Evolutionary conservation across 2,329 filamentous ascomycete species (phyloP), one percentile per base, ranked within the genome.

Genomic region (Hysterium pulicare): DNA sequence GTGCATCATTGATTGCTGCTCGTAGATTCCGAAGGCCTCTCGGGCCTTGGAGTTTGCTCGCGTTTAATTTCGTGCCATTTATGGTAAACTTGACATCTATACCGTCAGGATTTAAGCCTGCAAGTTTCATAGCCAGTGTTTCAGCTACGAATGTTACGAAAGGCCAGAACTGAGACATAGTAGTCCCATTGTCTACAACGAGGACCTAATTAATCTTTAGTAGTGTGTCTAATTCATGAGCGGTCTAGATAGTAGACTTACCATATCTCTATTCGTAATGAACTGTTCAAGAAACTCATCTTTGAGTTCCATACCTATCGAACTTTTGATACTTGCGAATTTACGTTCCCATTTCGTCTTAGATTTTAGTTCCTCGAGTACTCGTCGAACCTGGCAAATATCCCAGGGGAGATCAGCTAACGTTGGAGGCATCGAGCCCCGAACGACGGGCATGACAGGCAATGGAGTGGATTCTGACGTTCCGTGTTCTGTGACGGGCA

Each of bases 51-150:
- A 35, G 17, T 6, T 31, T 39, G 5, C 11, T 13, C 16, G 15
- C 20, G 15, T 42, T 30, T 13, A 34, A 23, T 9, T 11, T n/a
- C n/a, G 31, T n/a, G 28, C 36, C 26, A 26, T 34, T 16, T 16
- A 16, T 44, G 38, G 53, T 54, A 31, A 55, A 55, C 3, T 26
- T 41, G 11, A 53, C 11, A 23, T 56, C 53, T 13, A 51, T 31
- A 2, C 53, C 53, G 23, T 38, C 37, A n/a, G 41, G 44, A n/a
- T 54, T 50, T 3, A 53, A 26, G 10, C 49, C 47, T 3, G 47
- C 45, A 22, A 47, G 34, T 21, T 47, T 46, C 37, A 44, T 53
- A 1, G 42, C 46, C 4, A 55, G 36, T 2, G 51, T 56, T 22
- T 51, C 33, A 3, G 42, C 41, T 2, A 56, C 47, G 19, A 54